phyloP scores from a whole-genome alignment of 306 rosid genomes.

The Ormosia emarginata region DNA sequence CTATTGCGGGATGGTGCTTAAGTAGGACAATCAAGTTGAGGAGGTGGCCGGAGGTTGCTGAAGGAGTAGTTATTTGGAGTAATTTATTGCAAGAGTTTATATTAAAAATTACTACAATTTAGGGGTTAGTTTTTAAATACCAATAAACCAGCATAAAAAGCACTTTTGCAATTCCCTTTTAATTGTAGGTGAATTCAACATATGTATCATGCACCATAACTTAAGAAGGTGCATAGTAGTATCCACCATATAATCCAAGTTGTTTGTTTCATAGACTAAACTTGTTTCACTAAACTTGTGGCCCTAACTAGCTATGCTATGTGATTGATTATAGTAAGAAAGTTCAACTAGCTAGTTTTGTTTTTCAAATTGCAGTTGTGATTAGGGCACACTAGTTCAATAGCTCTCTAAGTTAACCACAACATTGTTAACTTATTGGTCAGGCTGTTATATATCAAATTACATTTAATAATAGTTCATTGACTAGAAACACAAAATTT shows the following conservation, averaged over 20 bases:
- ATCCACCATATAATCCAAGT: background rate
- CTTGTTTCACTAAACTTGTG: constrained; percentile 23
- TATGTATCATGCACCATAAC: no score
- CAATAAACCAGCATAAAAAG: no score
- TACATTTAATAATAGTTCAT: constrained; percentile 5
- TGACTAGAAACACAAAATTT: constrained; percentile 10
- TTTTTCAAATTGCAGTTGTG: background rate
- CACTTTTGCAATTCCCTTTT: no score
- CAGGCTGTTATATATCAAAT: background rate
- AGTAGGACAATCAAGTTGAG: no score
- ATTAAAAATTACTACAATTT: no score
- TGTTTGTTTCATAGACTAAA: constrained; percentile 7
- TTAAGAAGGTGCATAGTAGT: no score
- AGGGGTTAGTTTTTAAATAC: no score
- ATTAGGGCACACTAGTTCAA: background rate
- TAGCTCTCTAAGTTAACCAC: constrained; percentile 16
- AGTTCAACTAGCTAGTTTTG: background rate
- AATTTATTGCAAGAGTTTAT: no score
- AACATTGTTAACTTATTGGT: background rate
- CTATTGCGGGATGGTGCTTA: no score
- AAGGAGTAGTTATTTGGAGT: no score
- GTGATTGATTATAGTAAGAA: background rate
- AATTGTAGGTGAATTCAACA: no score
- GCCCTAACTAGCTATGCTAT: background rate
- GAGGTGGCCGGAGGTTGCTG: no score